Conservation (phyloP, 148 eudicot genomes). For the Arbutus unedo region DNA sequence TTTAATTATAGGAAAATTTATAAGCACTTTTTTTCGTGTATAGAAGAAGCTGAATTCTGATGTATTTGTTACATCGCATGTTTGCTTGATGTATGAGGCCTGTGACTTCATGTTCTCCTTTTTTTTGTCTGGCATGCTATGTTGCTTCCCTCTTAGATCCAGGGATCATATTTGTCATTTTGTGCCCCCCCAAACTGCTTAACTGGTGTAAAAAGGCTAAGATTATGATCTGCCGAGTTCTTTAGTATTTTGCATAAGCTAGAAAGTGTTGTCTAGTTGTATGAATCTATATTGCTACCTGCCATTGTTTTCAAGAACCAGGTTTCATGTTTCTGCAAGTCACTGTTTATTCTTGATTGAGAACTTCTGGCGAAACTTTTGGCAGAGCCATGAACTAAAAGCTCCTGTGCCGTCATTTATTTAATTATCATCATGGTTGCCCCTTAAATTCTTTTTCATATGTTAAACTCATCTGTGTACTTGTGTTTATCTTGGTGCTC, state of each 20-base stretch:
- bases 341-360: background rate
- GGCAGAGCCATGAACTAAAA: slow-evolving; percentile 4
- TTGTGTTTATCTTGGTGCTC: slow-evolving; percentile 1
- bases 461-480: slow-evolving; percentile 4
- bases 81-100: background rate
- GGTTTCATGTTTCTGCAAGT: background rate
- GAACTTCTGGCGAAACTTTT: background rate
- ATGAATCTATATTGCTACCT: background rate
- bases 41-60: background rate
- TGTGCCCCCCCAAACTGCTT: background rate
- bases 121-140: slow-evolving; percentile 1
- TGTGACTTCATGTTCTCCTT: background rate
- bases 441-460: background rate
- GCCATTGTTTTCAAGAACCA: background rate
- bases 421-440: background rate
- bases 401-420: background rate
- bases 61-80: background rate
- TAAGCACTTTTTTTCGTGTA: background rate
- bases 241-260: background rate
- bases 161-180: background rate
- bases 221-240: no score
- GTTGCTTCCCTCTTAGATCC: background rate
- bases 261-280: background rate
- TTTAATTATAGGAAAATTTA: background rate
- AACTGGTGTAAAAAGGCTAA: no score